Base-by-base conservation (phyloP, 2,329 filamentous ascomycete species). In the Penicillium sp. region DNA sequence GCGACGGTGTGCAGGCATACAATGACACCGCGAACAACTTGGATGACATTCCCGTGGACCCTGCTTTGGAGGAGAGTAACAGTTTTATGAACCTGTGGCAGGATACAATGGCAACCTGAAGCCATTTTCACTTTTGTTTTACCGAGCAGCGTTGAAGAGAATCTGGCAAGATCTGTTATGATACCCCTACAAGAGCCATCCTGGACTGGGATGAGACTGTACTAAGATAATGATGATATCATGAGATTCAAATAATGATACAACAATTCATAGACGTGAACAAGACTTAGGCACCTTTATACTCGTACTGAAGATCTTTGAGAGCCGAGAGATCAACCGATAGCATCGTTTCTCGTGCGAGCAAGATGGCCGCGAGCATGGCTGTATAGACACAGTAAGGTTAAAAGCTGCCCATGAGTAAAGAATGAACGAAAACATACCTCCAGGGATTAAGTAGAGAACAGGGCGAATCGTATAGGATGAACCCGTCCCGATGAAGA, bases 21-120 rank as follows among this genome's bases (percentile, higher is more conserved):
- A 9, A 36, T 14, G 22, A n/a, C 13, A 6, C 28, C 32, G 16
- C 42, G 41, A 26, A 48, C 26, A 44, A 59, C 8, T 55, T 61
- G 47, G 47, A 48, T 4, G 62, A 63, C 7, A 69, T 74, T 31
- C 69, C 71, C 0, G 67, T 75, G 43, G 73, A 75, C 49, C 72
- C 73, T 11, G 64, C 68, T 1, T 54, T 75, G 43, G 57, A 60
- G 32, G 54, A 57, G 10, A 39, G 46, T 8, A 34, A 11, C n/a
- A 18, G 2, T 10, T 34, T 34, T 5, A 34, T 34, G 31, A 11
- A 9, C 31, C 6, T 18, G 14, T 18, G 14, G 31, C 31, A 34
- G 31, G 31, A 34, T 34, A 18, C 14, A 10, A 18, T 18, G 31
- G 16, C 31, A 20, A 34, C 14, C 14, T 34, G n/a, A 32, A 32